Conservation (phyloP, 2,329 filamentous ascomycete genomes). For the Bertia moriformis region DNA sequence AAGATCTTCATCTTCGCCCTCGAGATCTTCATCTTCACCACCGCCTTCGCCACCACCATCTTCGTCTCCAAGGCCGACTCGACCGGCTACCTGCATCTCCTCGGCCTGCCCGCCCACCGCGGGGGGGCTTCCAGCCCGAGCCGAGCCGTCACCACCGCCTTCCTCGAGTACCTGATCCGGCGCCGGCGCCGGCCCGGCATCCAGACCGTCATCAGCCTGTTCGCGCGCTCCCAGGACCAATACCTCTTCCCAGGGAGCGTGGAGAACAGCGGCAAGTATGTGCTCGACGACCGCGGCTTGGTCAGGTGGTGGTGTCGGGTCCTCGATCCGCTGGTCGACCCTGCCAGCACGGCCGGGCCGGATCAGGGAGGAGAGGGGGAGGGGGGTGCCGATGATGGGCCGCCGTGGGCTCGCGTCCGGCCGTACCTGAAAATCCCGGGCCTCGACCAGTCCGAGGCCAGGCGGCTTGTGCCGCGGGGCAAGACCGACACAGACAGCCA, state of each 20-base stretch:
- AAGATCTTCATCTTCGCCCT: slow-evolving; percentile 67
- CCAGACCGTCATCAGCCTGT: slow-evolving; percentile 70
- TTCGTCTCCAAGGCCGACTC: slow-evolving; percentile 97
- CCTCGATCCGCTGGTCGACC: slow-evolving; percentile 58
- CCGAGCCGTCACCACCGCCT: slow-evolving; percentile 57
- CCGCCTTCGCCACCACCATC: slow-evolving; percentile 64
- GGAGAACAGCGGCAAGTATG: slow-evolving; percentile 73
- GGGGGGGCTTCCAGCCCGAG: slow-evolving; percentile 61
- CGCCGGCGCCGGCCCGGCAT: slow-evolving; percentile 48
- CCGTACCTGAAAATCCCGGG: slow-evolving; percentile 81
- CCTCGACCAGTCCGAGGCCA: slow-evolving; percentile 66
- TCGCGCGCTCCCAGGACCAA: slow-evolving; percentile 80
- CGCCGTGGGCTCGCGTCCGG: slow-evolving; percentile 33
- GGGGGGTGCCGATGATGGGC: no score
- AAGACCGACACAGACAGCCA: slow-evolving; percentile 19
- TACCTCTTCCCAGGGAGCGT: slow-evolving; percentile 90
- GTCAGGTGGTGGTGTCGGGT: slow-evolving; percentile 94
- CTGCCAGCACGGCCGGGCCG: slow-evolving; percentile 22
- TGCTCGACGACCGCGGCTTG: slow-evolving; percentile 76
- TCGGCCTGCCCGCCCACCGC: slow-evolving; percentile 46
- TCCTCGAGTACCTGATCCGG: slow-evolving; percentile 61
- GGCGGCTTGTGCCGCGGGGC: slow-evolving; percentile 63
- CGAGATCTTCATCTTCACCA: slow-evolving; percentile 78
- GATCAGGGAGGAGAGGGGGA: slow-evolving; percentile 13
- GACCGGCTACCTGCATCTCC: slow-evolving; percentile 65